Base-by-base conservation (phyloP, 257 asterid species). In the Nicotiana sylvestris region DNA sequence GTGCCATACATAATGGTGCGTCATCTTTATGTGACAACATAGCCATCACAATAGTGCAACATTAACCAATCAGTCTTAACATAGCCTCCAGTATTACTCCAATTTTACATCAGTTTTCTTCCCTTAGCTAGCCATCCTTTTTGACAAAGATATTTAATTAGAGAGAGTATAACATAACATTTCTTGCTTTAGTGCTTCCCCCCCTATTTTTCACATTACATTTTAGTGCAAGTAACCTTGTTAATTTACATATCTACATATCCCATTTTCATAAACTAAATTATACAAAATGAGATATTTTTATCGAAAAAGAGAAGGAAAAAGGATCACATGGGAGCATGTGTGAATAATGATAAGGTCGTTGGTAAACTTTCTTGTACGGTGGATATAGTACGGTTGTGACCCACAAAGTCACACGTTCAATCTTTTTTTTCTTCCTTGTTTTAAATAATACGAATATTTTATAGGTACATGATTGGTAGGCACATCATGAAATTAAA, bases 381-480 rank as follows among this genome's bases (percentile, higher is more conserved):
- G 85, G 64, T 29, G 82, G 85, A 69, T 58, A 39, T 30, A 46
- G 87, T 81, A 81, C 85, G 87, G 87, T 76, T 66, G 49, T 17
- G 84, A 81, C 81, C 77, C 80, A 80, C 83, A 66, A 76, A 66
- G 74, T 81, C 83, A 39, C 84, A 76, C 85, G 80, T 43, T 76
- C 66, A 15, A 27, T 5, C n/a, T 1, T 3, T 49, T n/a, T 30
- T 9, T 18, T 4, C 1, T 32, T 32, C 4, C 12, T 49, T 7
- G 1, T 74, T 25, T 49, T 46, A 25, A 46, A 13, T 13, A 46
- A 49, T 74, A 0, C 0, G 39, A 43, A 12, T 74, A 76, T 49
- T 51, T 27, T 49, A 76, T 69, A 43, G n/a, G 27, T 35, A 85
- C 61, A 83, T 81, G 77, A 83, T 82, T 60, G 66, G 83, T 80